Conservation (phyloP, 2,329 filamentous ascomycete genomes). For the Penicillium olsonii region DNA sequence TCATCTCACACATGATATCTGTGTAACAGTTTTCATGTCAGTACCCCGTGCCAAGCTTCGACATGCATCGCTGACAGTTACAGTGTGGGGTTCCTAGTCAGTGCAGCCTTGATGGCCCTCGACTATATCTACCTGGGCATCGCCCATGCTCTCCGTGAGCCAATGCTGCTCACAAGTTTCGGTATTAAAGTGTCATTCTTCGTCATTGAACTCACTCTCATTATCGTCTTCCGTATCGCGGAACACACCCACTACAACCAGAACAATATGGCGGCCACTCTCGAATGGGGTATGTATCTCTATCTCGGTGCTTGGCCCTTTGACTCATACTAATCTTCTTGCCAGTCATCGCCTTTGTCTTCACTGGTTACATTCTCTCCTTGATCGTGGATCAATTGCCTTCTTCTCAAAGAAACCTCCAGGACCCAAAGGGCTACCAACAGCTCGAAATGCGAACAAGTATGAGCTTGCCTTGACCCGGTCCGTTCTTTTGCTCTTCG, state of each 20-base stretch:
- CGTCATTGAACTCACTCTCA: constrained; percentile 19
- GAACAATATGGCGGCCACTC: constrained; percentile 18
- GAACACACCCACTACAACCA: constrained; percentile 12
- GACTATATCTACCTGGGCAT: constrained; percentile 20
- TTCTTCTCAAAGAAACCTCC: constrained; percentile 9
- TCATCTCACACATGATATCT: constrained; percentile 17
- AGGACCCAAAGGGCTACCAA: constrained; percentile 15
- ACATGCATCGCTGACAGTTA: constrained; percentile 5
- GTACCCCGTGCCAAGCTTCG: background rate
- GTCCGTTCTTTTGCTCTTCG: background rate
- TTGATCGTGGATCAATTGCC: constrained; percentile 19
- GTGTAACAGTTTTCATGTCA: constrained; percentile 21
- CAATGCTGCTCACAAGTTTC: constrained; percentile 20
- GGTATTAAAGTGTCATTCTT: constrained; percentile 20
- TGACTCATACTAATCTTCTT: constrained; percentile 1
- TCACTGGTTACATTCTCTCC: constrained; percentile 20
- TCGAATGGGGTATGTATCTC: constrained; percentile 17
- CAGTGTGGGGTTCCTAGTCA: constrained; percentile 18
- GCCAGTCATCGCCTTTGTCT: constrained; percentile 20
- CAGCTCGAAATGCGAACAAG: constrained; percentile 17
- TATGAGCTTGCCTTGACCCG: background rate
- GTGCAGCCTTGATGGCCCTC: constrained; percentile 18
- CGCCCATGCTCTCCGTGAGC: constrained; percentile 12
- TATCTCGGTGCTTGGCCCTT: background rate
- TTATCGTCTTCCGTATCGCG: constrained; percentile 18